Evolutionary conservation across 1,284 basidiomycete genomes (phyloP).

Genomic region (Moesziomyces sp.): DNA sequence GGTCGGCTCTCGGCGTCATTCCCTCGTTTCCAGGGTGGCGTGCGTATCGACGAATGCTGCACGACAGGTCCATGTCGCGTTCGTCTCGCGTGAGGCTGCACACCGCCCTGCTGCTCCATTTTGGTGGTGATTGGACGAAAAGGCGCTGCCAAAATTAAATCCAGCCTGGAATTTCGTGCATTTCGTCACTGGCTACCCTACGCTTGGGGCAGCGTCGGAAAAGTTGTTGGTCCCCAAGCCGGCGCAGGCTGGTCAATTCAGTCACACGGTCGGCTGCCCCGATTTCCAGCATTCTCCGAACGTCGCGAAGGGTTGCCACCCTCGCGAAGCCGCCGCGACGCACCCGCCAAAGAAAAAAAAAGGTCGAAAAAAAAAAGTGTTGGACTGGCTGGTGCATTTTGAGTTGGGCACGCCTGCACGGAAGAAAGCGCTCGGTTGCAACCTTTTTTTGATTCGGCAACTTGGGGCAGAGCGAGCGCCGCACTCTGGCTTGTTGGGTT

Average conservation of each 20-base stretch:
- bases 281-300: background rate
- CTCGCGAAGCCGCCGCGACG: conserved; percentile 2
- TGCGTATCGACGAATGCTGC: too few relatives aligned
- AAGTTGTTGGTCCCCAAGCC: background rate
- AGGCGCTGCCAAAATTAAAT: background rate
- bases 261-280: background rate
- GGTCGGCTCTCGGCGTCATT: too few relatives aligned
- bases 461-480: background rate
- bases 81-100: too few relatives aligned
- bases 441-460: background rate
- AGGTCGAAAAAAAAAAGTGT: conserved; percentile 5
- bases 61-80: background rate
- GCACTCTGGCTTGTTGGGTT: conserved; percentile 5
- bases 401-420: background rate
- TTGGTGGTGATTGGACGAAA: too few relatives aligned
- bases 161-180: background rate
- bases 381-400: conserved; percentile 4
- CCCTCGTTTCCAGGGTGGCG: too few relatives aligned
- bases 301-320: conserved; percentile 8
- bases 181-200: background rate
- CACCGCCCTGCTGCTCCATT: too few relatives aligned
- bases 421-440: background rate
- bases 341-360: conserved; percentile 1
- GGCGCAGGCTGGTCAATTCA: too few relatives aligned
- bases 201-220: background rate